Base-by-base conservation (phyloP, 805 yeast genomes). In the Komagataella populi region DNA sequence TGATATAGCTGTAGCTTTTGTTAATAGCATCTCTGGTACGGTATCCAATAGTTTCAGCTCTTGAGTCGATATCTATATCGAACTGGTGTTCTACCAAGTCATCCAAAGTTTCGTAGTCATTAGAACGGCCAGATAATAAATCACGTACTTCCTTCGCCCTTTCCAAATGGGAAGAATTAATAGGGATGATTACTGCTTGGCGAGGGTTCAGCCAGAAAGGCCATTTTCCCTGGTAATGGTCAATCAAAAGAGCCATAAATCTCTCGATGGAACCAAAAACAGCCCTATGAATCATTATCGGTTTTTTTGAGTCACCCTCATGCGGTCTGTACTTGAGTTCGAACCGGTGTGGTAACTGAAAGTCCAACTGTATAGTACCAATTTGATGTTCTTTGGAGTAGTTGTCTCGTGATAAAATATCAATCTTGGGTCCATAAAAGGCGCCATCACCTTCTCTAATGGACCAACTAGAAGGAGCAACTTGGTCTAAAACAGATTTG, bases 161-260 rank as follows among this genome's bases (percentile, higher is more conserved):
- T 7, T 68, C 74, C 6, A 66, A 62, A 59, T 85, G 90, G 7
- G 73, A 68, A 0, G 80, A 80, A 52, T 83, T 80, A 4, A 89
- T 81, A 1, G 99, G 97, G 5, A 93, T 73, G 2, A 93, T 73
- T 45, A 85, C 73, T 0, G 91, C 93, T 63, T 93, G 99, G 55
- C 95, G 74, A 6, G 98, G 97, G 56, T 84, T 87, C 47, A 93
- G 62, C 99, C 99, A 93, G 63, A 93, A 89, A 7, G 99, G 99
- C 98, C 98, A 93, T 57, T 83, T 83, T 0, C 98, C 99, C 52
- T 79, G 78, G 63, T 81, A 87, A 56, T 90, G 95, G 63, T 93
- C 98, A 50, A 93, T 80, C 54, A 93, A 70, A 53, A 93, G 77
- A 1, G 98, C 96, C 68, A 93, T 69, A 62, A 93, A 93, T 60